These are phyloP conservation scores for Pyrenochaeta sp. DNA, from an alignment of 2,329 filamentous ascomycete genomes.

Conservation along the genomic window DNA sequence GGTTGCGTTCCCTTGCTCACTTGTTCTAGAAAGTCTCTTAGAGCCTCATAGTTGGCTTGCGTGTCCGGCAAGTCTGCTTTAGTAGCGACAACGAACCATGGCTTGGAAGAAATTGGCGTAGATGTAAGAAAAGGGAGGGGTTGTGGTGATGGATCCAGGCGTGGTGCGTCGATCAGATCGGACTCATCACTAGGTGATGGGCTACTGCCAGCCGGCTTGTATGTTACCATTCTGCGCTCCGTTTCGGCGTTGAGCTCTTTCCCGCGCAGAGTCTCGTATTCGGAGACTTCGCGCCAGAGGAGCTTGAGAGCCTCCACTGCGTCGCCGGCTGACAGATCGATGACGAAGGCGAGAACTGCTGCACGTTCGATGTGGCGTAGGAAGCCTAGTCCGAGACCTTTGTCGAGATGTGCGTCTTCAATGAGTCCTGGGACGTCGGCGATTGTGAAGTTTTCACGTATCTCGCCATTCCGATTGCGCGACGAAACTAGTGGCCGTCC, in stretches of 20 bases:
- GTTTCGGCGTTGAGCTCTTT: slow-evolving; percentile 72
- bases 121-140: slow-evolving; percentile 59
- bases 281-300: slow-evolving; percentile 88
- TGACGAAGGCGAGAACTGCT: slow-evolving; percentile 89
- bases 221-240: slow-evolving; percentile 68
- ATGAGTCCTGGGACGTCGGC: slow-evolving; percentile 96
- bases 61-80: slow-evolving; percentile 87
- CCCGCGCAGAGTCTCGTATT: slow-evolving; percentile 85
- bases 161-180: slow-evolving; percentile 32
- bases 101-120: slow-evolving; percentile 87
- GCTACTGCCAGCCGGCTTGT: slow-evolving; percentile 44
- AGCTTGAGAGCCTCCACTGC: slow-evolving; percentile 79
- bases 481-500: slow-evolving; percentile 71
- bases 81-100: slow-evolving; percentile 95
- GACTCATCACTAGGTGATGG: slow-evolving; percentile 20
- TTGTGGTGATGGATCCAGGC: slow-evolving; percentile 33
- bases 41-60: slow-evolving; percentile 74
- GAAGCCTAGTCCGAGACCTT: slow-evolving; percentile 89
- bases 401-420: slow-evolving; percentile 89
- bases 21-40: slow-evolving; percentile 75
- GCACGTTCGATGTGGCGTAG: slow-evolving; percentile 94
- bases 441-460: slow-evolving; percentile 84
- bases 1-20: slow-evolving; percentile 69
- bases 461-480: slow-evolving; percentile 56
- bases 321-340: slow-evolving; percentile 83